phyloP scores from a whole-genome alignment of 2,329 filamentous ascomycete species.

The Chrysosporium queenslandicum region DNA sequence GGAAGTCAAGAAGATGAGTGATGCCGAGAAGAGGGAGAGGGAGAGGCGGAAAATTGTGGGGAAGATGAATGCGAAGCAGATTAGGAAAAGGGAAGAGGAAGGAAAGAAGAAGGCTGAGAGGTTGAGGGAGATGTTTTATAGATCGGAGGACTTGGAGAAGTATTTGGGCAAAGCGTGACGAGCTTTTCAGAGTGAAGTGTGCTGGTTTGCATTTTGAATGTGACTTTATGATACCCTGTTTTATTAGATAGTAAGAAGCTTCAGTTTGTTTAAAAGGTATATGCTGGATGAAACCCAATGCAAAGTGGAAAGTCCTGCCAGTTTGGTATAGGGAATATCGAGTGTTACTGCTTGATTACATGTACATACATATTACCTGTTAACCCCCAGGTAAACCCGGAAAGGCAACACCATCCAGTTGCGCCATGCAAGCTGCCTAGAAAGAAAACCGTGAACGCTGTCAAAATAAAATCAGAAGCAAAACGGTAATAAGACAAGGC shows the following conservation, averaged over 20 bases:
- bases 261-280: too few species aligned
- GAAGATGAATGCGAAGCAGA: conserved; percentile 59
- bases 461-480: not conserved
- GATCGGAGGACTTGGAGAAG: conserved; percentile 62
- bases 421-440: not conserved
- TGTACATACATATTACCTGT: not conserved
- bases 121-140: conserved; percentile 62
- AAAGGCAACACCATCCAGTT: not conserved
- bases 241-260: too few species aligned
- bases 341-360: not conserved
- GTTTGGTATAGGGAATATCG: not conserved
- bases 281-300: not conserved
- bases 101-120: conserved; percentile 54
- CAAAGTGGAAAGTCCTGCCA: not conserved
- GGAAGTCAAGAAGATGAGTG: conserved; percentile 21
- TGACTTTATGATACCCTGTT: conserved; percentile 1
- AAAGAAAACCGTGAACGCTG: not conserved
- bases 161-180: conserved; percentile 49
- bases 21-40: conserved; percentile 24
- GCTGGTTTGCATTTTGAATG: not conserved
- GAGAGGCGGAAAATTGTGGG: conserved; percentile 28
- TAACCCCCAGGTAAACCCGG: not conserved
- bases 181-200: not conserved
- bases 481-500: not conserved
- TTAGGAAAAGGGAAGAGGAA: conserved; percentile 51